Conservation (phyloP, 2,329 filamentous ascomycete genomes). For the Bimuria novae-zelandiae region DNA sequence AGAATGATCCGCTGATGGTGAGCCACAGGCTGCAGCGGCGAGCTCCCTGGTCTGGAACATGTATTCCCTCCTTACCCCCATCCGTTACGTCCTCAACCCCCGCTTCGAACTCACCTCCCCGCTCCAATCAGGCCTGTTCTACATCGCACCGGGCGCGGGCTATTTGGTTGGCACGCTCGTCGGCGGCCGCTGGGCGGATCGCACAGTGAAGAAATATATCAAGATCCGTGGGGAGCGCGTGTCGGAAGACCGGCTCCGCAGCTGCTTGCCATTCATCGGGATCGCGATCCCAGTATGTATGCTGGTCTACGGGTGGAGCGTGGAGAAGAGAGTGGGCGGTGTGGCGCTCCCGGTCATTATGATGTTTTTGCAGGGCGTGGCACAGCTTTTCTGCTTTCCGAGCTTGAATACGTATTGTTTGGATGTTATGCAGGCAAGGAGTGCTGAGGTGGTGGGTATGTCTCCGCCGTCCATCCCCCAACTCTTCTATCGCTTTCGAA, state of each 20-base stretch:
- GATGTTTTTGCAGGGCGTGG: slow-evolving; percentile 76
- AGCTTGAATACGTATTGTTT: slow-evolving; percentile 80
- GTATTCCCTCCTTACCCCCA: slow-evolving; percentile 70
- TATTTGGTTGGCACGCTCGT: slow-evolving; percentile 72
- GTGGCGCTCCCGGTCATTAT: slow-evolving; percentile 68
- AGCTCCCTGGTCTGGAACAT: slow-evolving; percentile 76
- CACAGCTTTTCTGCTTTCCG: slow-evolving; percentile 76
- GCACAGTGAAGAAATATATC: slow-evolving; percentile 68
- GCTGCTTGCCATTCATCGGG: slow-evolving; percentile 59
- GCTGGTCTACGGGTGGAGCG: slow-evolving; percentile 70
- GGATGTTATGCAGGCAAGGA: slow-evolving; percentile 75
- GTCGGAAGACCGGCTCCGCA: slow-evolving; percentile 69
- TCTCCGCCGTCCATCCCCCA: not conserved
- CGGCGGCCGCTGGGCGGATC: slow-evolving; percentile 73
- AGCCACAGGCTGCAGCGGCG: slow-evolving; percentile 60
- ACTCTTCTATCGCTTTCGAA: not conserved
- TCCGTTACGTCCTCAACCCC: slow-evolving; percentile 75
- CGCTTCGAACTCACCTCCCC: slow-evolving; percentile 71
- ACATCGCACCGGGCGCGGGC: slow-evolving; percentile 72
- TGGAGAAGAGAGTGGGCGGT: slow-evolving; percentile 60
- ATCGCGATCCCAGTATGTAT: slow-evolving; percentile 65
- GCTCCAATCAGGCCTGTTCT: slow-evolving; percentile 72
- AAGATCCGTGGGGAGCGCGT: slow-evolving; percentile 64
- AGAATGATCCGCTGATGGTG: too few relatives aligned
- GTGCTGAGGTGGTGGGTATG: slow-evolving; percentile 68